These are phyloP conservation scores for Tylopilus sp. DNA, from an alignment of 768 basidiomycete species.

Conservation along the genomic window DNA sequence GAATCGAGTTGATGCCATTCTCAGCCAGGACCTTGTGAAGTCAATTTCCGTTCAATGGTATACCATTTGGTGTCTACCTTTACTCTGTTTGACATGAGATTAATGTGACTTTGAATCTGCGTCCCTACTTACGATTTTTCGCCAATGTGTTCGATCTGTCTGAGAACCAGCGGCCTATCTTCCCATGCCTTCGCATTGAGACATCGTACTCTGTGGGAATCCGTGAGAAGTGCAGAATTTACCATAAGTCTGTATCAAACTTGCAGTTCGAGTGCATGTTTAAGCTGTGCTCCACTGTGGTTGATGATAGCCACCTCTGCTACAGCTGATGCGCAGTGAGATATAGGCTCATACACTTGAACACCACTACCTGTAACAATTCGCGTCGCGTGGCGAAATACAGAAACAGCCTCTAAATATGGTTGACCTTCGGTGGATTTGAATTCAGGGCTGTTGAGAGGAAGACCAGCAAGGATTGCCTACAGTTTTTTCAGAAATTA, in stretches of 20 bases:
- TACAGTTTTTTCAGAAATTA: constrained; percentile 28
- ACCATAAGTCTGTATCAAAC: constrained; percentile 17
- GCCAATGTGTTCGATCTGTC: constrained; percentile 88
- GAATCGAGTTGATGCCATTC: constrained; percentile 65
- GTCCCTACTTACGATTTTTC: constrained; percentile 73
- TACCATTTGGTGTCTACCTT: constrained; percentile 15
- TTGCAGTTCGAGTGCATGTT: constrained; percentile 73
- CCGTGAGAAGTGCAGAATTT: not conserved
- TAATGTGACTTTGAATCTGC: not conserved
- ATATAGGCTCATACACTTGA: not conserved
- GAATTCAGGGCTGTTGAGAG: constrained; percentile 65
- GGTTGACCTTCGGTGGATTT: constrained; percentile 70
- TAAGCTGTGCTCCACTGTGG: constrained; percentile 62
- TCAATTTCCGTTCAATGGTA: constrained; percentile 9
- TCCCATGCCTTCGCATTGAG: constrained; percentile 90
- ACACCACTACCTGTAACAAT: constrained; percentile 63
- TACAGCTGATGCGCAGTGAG: constrained; percentile 48
- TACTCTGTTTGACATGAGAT: constrained; percentile 17
- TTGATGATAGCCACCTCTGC: constrained; percentile 73
- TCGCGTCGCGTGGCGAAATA: constrained; percentile 75
- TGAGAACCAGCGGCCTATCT: constrained; percentile 75
- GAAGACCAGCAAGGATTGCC: constrained; percentile 72
- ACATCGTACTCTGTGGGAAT: constrained; percentile 59
- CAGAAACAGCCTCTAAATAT: constrained; percentile 59
- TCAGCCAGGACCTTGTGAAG: constrained; percentile 64